Conservation (phyloP, 768 basidiomycete species). For the Pisolithus orientalis region DNA sequence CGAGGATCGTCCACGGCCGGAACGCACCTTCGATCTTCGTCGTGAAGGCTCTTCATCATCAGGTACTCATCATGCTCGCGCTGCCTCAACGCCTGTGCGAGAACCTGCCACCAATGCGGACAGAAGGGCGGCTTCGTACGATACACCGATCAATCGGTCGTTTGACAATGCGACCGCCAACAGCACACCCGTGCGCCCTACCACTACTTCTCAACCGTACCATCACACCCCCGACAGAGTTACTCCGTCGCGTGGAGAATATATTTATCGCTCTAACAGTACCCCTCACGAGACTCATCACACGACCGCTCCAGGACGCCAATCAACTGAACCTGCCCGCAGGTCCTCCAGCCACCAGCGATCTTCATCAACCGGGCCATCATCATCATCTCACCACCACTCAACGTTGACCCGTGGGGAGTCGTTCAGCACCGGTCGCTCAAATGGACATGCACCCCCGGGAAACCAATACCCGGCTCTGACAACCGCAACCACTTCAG, state of each 20-base stretch:
- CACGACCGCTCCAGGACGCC: constrained; percentile 14
- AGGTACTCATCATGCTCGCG: constrained; percentile 7
- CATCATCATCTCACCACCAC: constrained; percentile 7
- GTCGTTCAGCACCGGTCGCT: constrained; percentile 17
- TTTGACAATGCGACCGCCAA: background rate
- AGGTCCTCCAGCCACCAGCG: constrained; percentile 5
- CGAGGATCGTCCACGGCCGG: constrained; percentile 22
- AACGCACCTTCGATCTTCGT: constrained; percentile 22
- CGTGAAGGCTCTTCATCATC: constrained; percentile 11
- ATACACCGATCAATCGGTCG: constrained; percentile 3
- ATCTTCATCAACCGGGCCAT: constrained; percentile 9
- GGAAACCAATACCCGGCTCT: constrained; percentile 17
- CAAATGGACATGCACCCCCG: background rate
- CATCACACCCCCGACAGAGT: constrained; percentile 19
- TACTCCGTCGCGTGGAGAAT: constrained; percentile 8
- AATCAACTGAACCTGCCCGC: constrained; percentile 20
- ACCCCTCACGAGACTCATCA: constrained; percentile 9
- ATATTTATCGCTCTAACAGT: constrained; percentile 11
- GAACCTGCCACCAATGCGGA: constrained; percentile 13
- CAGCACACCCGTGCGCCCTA: background rate
- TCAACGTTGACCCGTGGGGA: constrained; percentile 6
- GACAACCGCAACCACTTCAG: constrained; percentile 16
- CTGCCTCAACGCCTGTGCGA: constrained; percentile 13
- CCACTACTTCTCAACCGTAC: constrained; percentile 6
- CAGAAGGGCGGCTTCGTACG: constrained; percentile 10